Conservation (phyloP, 2,329 filamentous ascomycete genomes). For the Trichoderma sp. region DNA sequence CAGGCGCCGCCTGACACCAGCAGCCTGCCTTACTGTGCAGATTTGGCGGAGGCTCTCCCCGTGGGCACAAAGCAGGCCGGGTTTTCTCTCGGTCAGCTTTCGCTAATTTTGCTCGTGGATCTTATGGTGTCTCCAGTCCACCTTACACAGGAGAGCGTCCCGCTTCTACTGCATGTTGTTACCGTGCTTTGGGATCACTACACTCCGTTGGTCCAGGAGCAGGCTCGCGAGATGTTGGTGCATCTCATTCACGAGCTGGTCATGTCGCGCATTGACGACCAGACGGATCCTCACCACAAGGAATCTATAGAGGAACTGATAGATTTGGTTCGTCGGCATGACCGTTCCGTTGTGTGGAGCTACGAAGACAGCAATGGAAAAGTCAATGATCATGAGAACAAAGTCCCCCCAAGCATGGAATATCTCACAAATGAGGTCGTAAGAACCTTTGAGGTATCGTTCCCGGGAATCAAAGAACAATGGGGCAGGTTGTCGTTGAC, state of each 20-base stretch:
- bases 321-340: constrained; percentile 81
- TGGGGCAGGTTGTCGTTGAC: constrained; percentile 89
- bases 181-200: constrained; percentile 98
- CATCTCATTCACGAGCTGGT: constrained; percentile 96
- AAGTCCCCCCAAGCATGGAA: constrained; percentile 86
- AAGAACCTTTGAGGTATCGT: constrained; percentile 79
- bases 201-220: constrained; percentile 89
- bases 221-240: constrained; percentile 95
- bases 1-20: constrained; percentile 72
- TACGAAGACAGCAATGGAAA: constrained; percentile 91
- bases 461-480: constrained; percentile 83
- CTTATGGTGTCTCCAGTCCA: constrained; percentile 92
- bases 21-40: constrained; percentile 84
- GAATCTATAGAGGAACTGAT: constrained; percentile 83
- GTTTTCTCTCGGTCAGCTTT: constrained; percentile 89
- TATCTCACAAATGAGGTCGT: constrained; percentile 80
- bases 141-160: constrained; percentile 75
- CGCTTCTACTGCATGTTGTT: constrained; percentile 85
- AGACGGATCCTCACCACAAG: constrained; percentile 62
- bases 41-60: constrained; percentile 75
- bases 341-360: constrained; percentile 83
- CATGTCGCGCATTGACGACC: constrained; percentile 73
- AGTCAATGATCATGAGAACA: constrained; percentile 70
- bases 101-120: constrained; percentile 90
- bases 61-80: constrained; percentile 89